A percentile compares a stretch with the other conserved stretches of the same genome.
Conservation (phyloP, 1,284 basidiomycete species). For the Termitomyces sp. region DNA sequence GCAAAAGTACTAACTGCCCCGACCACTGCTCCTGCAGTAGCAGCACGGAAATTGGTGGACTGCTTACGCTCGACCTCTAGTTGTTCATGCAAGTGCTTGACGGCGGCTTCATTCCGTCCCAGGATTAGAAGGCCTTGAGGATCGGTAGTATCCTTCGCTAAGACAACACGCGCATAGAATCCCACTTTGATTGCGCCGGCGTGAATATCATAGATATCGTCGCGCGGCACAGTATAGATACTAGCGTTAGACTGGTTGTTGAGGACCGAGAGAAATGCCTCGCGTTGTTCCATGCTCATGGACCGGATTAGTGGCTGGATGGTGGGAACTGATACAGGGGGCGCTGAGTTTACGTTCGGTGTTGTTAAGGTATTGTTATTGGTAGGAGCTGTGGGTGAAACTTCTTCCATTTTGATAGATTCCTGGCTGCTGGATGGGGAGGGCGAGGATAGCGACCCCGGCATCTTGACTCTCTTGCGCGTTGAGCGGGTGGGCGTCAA, state of each 20-base stretch:
- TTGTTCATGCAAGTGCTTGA: constrained; percentile 31
- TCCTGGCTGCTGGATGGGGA: constrained; percentile 35
- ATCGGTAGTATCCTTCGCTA: constrained; percentile 29
- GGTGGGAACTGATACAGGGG: constrained; percentile 11
- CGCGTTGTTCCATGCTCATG: constrained; percentile 48
- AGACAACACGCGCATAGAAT: constrained; percentile 35
- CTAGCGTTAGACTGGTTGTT: constrained; percentile 37
- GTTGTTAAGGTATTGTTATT: background rate
- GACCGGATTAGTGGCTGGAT: constrained; percentile 34
- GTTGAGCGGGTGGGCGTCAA: constrained; percentile 15
- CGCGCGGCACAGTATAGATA: constrained; percentile 39
- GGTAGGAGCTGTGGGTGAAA: background rate
- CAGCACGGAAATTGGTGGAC: constrained; percentile 24
- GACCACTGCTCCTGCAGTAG: constrained; percentile 36
- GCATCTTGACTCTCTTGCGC: constrained; percentile 36
- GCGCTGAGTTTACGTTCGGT: constrained; percentile 9
- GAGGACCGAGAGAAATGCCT: constrained; percentile 42
- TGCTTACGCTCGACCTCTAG: constrained; percentile 29
- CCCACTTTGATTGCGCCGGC: constrained; percentile 37
- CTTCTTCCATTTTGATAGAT: constrained; percentile 17
- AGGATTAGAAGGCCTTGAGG: constrained; percentile 43
- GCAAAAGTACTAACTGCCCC: constrained; percentile 39
- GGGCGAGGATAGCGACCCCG: constrained; percentile 45
- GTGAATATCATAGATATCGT: constrained; percentile 35
- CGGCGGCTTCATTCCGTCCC: constrained; percentile 38